Base-by-base conservation (phyloP, 176 grass and related monocot genomes). In the Oryza officinalis region DNA sequence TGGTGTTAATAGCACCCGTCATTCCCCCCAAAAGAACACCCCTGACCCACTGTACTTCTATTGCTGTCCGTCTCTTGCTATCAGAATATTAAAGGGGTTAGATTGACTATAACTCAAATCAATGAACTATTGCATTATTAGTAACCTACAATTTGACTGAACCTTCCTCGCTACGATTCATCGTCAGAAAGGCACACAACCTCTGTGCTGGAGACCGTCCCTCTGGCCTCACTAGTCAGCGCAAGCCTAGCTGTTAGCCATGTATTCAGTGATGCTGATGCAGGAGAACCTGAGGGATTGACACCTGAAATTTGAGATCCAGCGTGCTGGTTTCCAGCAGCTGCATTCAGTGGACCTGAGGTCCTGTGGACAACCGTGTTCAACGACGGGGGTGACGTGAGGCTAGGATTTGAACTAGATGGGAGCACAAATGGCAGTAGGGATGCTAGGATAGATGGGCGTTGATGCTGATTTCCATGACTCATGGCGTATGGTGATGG, bases 161-260 rank as follows among this genome's bases (percentile, higher is more conserved):
- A 61, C 20, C 6, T 32, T 17, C 32, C 10, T 67, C 12, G 0
- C 80, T 83, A 41, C 5, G 27, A 11, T 4, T 89, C 83, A 10
- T 86, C 79, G 22, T 90, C 88, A 27, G 79, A 74, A 22, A 90
- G 27, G 67, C 83, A 82, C 59, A 90, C 73, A 0, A 82, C 67
- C 13, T 82, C 88, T 57, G 2, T 4, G 3, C 6, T 3, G 10
- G 49, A 7, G 27, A 8, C 15, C 6, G 27, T 27, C 11, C 26
- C 63, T 18, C 28, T 11, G 0, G 63, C 23, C n/a, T 74, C 66
- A 28, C 63, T 50, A 3, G 28, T 37, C 52, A 27, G 30, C 3
- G 13, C 32, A 47, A 32, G 33, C 78, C 72, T 72, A 8, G 6
- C 66, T 0, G 20, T 47, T 26, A 65, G 25, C 20, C 32, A 35